Conservation (phyloP, 2,329 filamentous ascomycete genomes). For the Diaporthe batatas region DNA sequence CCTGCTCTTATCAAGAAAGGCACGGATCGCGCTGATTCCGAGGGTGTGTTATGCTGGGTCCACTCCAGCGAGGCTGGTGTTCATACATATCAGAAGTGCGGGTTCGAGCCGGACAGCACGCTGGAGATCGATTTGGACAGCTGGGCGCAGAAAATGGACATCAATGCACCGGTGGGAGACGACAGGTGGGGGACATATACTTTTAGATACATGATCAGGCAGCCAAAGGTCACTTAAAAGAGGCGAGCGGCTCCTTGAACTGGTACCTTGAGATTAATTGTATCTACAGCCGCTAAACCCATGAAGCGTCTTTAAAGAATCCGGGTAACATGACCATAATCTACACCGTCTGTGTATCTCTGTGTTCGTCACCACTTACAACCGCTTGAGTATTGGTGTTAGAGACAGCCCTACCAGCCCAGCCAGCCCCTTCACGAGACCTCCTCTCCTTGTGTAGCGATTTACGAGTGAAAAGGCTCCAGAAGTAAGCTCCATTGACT, state of each 20-base stretch:
- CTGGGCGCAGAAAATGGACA: conserved; percentile 46
- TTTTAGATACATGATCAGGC: conserved; percentile 51
- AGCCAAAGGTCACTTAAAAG: conserved; percentile 1
- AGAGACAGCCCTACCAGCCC: background rate
- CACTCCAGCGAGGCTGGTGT: conserved; percentile 52
- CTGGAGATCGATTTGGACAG: conserved; percentile 51
- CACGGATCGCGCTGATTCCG: conserved; percentile 48
- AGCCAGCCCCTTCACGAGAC: conserved; percentile 29
- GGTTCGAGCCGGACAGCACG: conserved; percentile 48
- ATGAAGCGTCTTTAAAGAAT: no score
- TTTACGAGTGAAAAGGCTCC: conserved; percentile 43
- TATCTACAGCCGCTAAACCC: background rate
- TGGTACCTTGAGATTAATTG: background rate
- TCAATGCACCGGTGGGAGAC: conserved; percentile 44
- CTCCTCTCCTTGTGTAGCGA: conserved; percentile 42
- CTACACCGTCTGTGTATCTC: background rate
- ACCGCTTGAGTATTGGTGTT: conserved; percentile 8
- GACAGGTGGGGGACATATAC: conserved; percentile 52
- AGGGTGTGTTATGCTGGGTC: conserved; percentile 51
- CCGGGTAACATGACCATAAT: background rate
- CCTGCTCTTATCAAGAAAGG: conserved; percentile 52
- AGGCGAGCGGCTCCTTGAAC: background rate
- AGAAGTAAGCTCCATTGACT: conserved; percentile 45
- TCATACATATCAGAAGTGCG: conserved; percentile 49
- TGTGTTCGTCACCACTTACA: background rate